These are phyloP conservation scores for Aspergillus homomorphus DNA, from an alignment of 495 filamentous ascomycete species.

Conservation along the genomic window DNA sequence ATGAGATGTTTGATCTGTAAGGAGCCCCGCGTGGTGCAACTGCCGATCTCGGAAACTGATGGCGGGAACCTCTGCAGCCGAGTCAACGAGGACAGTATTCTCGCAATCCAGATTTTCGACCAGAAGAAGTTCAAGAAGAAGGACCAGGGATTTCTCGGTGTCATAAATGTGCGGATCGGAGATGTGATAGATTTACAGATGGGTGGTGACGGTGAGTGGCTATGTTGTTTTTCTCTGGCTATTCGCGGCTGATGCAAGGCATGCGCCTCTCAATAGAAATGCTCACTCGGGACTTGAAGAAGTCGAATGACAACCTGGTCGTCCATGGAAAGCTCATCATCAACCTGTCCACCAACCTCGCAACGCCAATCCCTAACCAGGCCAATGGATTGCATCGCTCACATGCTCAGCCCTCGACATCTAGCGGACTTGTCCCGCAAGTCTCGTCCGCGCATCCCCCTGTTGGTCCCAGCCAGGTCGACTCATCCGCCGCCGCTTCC, in stretches of 20 bases:
- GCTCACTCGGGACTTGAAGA: conserved; percentile 97
- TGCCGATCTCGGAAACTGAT: conserved; percentile 22
- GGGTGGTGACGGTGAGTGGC: conserved; percentile 80
- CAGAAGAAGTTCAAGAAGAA: conserved; percentile 99
- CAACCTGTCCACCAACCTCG: conserved; percentile 87
- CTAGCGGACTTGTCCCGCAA: conserved; percentile 42
- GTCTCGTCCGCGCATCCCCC: conserved; percentile 31
- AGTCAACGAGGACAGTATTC: conserved; percentile 89
- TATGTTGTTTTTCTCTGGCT: conserved; percentile 5
- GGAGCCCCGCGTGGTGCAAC: conserved; percentile 19
- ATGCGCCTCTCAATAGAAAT: conserved; percentile 57
- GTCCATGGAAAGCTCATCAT: conserved; percentile 97
- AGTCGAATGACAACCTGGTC: conserved; percentile 95
- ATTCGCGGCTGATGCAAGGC: conserved; percentile 5
- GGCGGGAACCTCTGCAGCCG: conserved; percentile 48
- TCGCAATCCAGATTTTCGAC: conserved; percentile 97
- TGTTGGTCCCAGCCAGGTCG: conserved; percentile 30
- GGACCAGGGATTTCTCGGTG: conserved; percentile 96
- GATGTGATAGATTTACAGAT: conserved; percentile 85
- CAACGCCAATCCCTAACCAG: conserved; percentile 48
- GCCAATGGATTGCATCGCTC: conserved; percentile 38
- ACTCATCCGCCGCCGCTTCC: conserved; percentile 31
- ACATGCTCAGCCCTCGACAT: conserved; percentile 37
- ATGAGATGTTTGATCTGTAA: conserved; percentile 97
- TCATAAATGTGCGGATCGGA: conserved; percentile 94